Conservation (phyloP, 2,329 filamentous ascomycete species). For the Rhytidhysteron rufulum region DNA sequence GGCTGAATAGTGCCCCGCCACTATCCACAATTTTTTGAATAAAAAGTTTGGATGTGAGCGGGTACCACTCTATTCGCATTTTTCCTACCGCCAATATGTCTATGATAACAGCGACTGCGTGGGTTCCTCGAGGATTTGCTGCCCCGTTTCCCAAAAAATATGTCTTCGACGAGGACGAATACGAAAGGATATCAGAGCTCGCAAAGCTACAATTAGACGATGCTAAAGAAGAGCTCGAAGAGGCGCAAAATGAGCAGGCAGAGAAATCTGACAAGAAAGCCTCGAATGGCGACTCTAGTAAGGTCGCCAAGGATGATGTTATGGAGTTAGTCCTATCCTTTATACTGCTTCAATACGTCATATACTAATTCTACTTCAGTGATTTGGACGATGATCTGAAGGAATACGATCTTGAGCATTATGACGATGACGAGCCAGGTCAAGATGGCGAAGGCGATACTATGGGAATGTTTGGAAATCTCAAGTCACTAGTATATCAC, state of each 20-base stretch:
- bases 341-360: too few relatives aligned
- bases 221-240: conserved; percentile 69
- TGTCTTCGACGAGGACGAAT: conserved; percentile 50
- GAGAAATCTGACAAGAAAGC: conserved; percentile 33
- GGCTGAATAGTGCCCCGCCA: conserved; percentile 8
- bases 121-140: conserved; percentile 51
- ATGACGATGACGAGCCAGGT: conserved; percentile 75
- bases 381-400: conserved; percentile 77
- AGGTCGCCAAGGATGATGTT: conserved; percentile 15
- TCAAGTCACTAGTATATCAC: conserved; percentile 91
- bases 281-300: conserved; percentile 8
- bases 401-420: conserved; percentile 94
- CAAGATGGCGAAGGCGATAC: conserved; percentile 67
- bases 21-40: conserved; percentile 8
- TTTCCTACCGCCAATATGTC: conserved; percentile 42
- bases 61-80: not conserved
- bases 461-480: conserved; percentile 91
- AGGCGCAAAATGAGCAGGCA: conserved; percentile 53
- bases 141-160: conserved; percentile 49
- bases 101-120: conserved; percentile 52
- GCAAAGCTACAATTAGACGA: conserved; percentile 75
- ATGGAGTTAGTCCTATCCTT: conserved; percentile 18
- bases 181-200: conserved; percentile 48
- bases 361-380: conserved; percentile 11
- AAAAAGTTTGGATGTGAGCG: conserved; percentile 11